phyloP scores from a whole-genome alignment of 345 rosid species.

The Eucalyptus leucophloia region DNA sequence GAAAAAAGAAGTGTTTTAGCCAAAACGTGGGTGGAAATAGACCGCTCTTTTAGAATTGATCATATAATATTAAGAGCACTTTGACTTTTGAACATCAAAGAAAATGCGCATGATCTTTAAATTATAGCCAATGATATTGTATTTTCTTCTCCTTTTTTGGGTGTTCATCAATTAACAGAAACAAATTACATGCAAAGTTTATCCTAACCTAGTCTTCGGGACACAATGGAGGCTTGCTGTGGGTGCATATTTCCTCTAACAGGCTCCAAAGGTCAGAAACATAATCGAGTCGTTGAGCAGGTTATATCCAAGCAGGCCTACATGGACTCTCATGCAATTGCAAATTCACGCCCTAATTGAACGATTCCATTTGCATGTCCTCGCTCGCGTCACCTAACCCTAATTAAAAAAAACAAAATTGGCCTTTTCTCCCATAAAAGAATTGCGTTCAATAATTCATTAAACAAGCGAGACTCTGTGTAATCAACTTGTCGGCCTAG shows the following conservation, averaged over 20 bases:
- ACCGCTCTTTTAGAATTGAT: background rate
- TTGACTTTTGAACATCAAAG: background rate
- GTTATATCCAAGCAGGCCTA: background rate
- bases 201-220: background rate
- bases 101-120: background rate
- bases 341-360: background rate
- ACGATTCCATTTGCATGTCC: background rate
- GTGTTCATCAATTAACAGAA: background rate
- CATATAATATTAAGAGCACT: background rate
- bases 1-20: background rate
- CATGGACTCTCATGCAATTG: background rate
- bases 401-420: background rate
- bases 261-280: background rate
- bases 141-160: background rate
- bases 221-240: background rate
- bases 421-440: background rate
- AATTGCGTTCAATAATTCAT: background rate
- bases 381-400: background rate
- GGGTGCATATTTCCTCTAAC: background rate
- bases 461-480: background rate
- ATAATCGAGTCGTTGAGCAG: background rate
- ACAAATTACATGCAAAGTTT: background rate
- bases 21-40: background rate
- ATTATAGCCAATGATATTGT: background rate
- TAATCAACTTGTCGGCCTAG: too few relatives aligned